Evolutionary conservation across 2,329 filamentous ascomycete genomes (phyloP), one percentile per base, ranked within the genome.

Genomic region (Gyromitra esculenta): DNA sequence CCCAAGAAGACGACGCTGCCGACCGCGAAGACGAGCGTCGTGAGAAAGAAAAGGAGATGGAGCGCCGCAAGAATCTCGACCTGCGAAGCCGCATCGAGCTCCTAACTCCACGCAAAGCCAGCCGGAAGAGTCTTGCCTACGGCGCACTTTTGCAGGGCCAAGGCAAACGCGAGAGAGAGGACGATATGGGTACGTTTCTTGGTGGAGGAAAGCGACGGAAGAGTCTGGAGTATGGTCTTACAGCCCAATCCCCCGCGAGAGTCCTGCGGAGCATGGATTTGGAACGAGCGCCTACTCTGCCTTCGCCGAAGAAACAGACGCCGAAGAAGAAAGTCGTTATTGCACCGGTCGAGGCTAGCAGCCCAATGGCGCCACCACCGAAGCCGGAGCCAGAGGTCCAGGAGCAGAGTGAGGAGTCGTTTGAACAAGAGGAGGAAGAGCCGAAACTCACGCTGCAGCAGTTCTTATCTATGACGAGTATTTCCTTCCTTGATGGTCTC

Each of bases 401-500:
- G 5, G 83, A 86, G 31, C 73, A 79, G 13, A 76, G 79, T 13
- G 82, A 82, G 57, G 82, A 82, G 25, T 81, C 83, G 15, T 81
- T 81, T 11, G 86, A 87, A 21, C 18, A 21, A 21, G 88, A 91
- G 37, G 88, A 90, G 35, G 87, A 76, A 41, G 74, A 79, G 5
- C 76, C 75, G 8, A 80, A 87, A 25, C 94, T 97, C 69, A 91
- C 94, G 59, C 86, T 99, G 1, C 93, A 97, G 80, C 92, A 97
- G 68, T 99, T 99, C 84, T 85, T 99, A 57, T 93, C 96, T 78
- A 90, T 97, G 89, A 97, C 95, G 1, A 96, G 93, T 75, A 97
- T 99, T 81, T 92, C 94, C 69, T 99, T 99, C 85, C 97, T 99
- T 92, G 96, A 99, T 41, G 78, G 78, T 82, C 87, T 99, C 64